phyloP scores from a whole-genome alignment of 768 basidiomycete genomes.

The Mycena filopes region DNA sequence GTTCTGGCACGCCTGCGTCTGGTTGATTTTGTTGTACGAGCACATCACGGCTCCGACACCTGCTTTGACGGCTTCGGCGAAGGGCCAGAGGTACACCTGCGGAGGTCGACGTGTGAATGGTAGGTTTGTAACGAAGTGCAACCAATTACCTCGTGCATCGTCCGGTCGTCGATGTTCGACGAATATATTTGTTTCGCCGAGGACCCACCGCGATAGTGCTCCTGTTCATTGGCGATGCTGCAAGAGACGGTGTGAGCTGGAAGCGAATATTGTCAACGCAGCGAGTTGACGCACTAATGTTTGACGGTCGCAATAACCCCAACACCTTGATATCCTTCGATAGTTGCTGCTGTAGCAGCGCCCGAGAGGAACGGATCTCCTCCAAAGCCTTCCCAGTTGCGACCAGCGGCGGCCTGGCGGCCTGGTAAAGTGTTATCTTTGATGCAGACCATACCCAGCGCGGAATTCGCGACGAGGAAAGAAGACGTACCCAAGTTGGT shows the following conservation, averaged over 20 bases:
- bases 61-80: slow-evolving; percentile 43
- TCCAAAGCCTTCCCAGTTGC: slow-evolving; percentile 62
- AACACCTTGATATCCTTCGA: slow-evolving; percentile 48
- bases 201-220: slow-evolving; percentile 35
- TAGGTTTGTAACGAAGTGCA: no score
- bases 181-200: slow-evolving; percentile 23
- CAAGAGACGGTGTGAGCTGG: background rate
- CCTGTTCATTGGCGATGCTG: slow-evolving; percentile 39
- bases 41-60: slow-evolving; percentile 47
- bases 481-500: slow-evolving; percentile 27
- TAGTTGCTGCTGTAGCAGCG: slow-evolving; percentile 49
- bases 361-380: slow-evolving; percentile 56
- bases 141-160: slow-evolving; percentile 50
- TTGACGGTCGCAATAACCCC: slow-evolving; percentile 53
- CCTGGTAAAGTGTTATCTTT: no score
- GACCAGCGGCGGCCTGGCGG: slow-evolving; percentile 39
- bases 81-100: slow-evolving; percentile 37
- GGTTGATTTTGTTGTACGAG: slow-evolving; percentile 47
- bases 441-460: no score
- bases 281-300: slow-evolving; percentile 42
- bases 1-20: slow-evolving; percentile 61
- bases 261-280: no score
- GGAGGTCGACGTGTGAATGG: slow-evolving; percentile 20
- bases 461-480: background rate
- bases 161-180: slow-evolving; percentile 55